A percentile compares a stretch with the other conserved stretches of the same genome.
phyloP scores from a whole-genome alignment of 371 early-diverging fungal genomes.

The Mortierella sp. region DNA sequence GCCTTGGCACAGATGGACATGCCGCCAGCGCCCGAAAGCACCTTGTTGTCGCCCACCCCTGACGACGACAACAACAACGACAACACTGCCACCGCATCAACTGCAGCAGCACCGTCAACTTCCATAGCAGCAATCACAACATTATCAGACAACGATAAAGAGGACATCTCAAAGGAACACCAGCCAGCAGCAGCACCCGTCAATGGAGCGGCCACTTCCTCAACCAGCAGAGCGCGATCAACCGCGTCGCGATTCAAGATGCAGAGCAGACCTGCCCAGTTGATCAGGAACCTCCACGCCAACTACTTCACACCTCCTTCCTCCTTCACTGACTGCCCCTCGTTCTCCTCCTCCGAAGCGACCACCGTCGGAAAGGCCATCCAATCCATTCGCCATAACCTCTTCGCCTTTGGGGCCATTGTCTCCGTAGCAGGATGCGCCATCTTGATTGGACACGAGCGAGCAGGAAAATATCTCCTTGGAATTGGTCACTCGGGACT shows the following conservation, averaged over 20 bases:
- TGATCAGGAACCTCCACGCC: conserved; percentile 56
- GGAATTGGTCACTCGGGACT: conserved; percentile 20
- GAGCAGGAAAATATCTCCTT: conserved; percentile 7
- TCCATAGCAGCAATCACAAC: background rate
- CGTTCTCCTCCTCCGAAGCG: background rate
- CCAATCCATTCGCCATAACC: conserved; percentile 25
- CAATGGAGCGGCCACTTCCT: background rate
- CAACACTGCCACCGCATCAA: background rate
- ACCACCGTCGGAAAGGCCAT: conserved; percentile 22
- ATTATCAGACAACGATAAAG: background rate
- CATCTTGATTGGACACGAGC: conserved; percentile 28
- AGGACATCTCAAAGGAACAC: background rate
- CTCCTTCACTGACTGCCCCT: conserved; percentile 10
- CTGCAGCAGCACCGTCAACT: background rate
- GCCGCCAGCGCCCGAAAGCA: conserved; percentile 29
- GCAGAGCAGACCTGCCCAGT: conserved; percentile 41
- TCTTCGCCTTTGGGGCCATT: conserved; percentile 44
- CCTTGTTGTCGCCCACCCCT: conserved; percentile 12
- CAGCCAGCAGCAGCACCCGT: background rate
- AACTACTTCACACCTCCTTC: conserved; percentile 34
- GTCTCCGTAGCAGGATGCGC: conserved; percentile 44
- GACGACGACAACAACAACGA: conserved; percentile 3
- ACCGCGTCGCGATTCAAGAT: conserved; percentile 27
- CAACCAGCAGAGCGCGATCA: background rate
- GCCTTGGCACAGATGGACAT: conserved; percentile 11